Evolutionary conservation across 192 early-diverging fungal species (phyloP).

Genomic region (Mortierella antarctica): DNA sequence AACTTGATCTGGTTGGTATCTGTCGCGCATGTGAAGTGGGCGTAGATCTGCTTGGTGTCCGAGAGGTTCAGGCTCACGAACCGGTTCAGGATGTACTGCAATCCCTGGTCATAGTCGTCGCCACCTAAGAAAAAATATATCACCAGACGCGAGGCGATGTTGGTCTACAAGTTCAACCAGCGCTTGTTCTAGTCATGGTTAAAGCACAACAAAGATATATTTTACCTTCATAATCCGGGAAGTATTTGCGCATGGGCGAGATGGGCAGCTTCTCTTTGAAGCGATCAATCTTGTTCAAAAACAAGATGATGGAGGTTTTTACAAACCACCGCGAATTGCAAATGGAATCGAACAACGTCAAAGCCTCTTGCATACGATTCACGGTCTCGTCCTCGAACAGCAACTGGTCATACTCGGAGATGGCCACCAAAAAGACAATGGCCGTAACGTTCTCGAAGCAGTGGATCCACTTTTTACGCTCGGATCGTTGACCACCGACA

Average conservation of each 20-base stretch:
- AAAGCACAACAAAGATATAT: background rate
- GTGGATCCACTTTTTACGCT: constrained; percentile 99
- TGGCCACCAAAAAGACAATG: constrained; percentile 95
- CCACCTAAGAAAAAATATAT: constrained; percentile 59
- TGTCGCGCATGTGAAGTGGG: constrained; percentile 90
- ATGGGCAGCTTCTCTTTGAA: constrained; percentile 90
- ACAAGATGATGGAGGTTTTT: constrained; percentile 97
- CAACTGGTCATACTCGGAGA: constrained; percentile 96
- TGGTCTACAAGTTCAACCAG: background rate
- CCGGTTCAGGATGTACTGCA: constrained; percentile 82
- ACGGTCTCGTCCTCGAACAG: constrained; percentile 96
- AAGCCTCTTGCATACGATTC: constrained; percentile 95
- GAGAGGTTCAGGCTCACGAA: constrained; percentile 85
- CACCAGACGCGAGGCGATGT: background rate
- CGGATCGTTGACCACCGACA: constrained; percentile 97
- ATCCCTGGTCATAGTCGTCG: constrained; percentile 78
- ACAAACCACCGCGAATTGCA: constrained; percentile 98
- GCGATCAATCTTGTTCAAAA: constrained; percentile 98
- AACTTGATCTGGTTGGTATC: constrained; percentile 90
- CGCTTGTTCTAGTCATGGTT: background rate
- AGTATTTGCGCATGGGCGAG: constrained; percentile 88
- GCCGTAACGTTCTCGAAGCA: constrained; percentile 98
- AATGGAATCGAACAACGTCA: constrained; percentile 97
- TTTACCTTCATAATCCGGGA: constrained; percentile 82
- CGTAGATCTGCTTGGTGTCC: constrained; percentile 87